Base-by-base conservation (phyloP, 2,329 filamentous ascomycete species). In the Bimuria novae-zelandiae region DNA sequence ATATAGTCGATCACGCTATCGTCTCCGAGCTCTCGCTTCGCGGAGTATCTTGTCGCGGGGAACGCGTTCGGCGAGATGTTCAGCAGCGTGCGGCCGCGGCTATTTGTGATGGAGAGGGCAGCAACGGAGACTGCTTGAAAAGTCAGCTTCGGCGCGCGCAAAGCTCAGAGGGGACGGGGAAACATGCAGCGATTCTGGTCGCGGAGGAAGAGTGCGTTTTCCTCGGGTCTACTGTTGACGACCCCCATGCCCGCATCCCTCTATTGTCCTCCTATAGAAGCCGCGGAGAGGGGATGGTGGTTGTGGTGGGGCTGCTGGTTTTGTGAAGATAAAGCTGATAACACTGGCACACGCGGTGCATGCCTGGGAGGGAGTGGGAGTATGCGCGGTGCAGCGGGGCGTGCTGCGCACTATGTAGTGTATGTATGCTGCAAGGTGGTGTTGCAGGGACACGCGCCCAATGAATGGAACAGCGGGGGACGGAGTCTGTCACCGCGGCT, bases 131-230 rank as follows among this genome's bases (percentile, higher is more conserved):
- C 93, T 97, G 74, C 39, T n/a, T n/a, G 32, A 42, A 11, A 47
- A 53, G 56, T 69, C 61, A 72, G 65, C 56, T 30, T 40, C 49
- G 52, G 37, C 51, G 51, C 32, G 11, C 49, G 33, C 50, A 36
- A 33, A 48, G 16, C 45, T 11, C 17, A 21, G 7, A 10, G 25
- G 44, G n/a, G n/a, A n/a, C n/a, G n/a, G n/a, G n/a, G 39, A 37
- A 6, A 36, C 88, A 72, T 82, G 97, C 94, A 86, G 82, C 92
- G 87, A 74, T 85, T 90, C 81, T 96, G 94, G 74, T 99, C 94
- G 79, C 89, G 89, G 72, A 97, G 81, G 75, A 89, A 95, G 73
- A 97, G 80, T 67, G 85, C 78, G 65, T 85, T 83, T 72, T 86
- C 89, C 69, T 97, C 92, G 68, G 88, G 86, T 76, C 87, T 89